Evolutionary conservation across 192 early-diverging fungal genomes (phyloP).

Genomic region (Linnemannia zychae): DNA sequence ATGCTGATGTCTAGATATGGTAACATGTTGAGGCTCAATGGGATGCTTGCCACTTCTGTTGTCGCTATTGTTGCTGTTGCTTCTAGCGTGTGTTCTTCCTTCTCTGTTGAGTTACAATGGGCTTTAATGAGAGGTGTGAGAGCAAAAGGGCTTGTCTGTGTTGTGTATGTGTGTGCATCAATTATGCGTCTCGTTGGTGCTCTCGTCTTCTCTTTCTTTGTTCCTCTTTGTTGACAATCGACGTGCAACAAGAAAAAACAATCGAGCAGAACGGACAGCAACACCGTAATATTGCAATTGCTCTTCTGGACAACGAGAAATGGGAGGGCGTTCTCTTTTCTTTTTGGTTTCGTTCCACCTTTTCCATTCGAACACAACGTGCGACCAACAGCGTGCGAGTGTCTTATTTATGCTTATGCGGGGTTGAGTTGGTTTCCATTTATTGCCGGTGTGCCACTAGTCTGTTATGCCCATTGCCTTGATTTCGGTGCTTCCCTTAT

Average conservation of each 20-base stretch:
- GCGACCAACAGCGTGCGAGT: not conserved
- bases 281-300: not conserved
- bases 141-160: not conserved
- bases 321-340: not conserved
- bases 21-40: not conserved
- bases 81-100: not conserved
- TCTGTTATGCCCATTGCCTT: not conserved
- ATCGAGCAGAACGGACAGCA: not conserved
- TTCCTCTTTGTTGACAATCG: slow-evolving; percentile 4
- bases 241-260: not conserved
- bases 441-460: not conserved
- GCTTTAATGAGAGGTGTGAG: not conserved
- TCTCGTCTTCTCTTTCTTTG: not conserved
- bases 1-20: not conserved
- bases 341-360: not conserved
- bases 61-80: not conserved
- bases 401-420: not conserved
- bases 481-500: not conserved
- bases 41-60: not conserved
- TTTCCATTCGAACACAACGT: not conserved
- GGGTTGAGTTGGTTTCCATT: not conserved
- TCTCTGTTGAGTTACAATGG: not conserved
- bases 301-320: not conserved
- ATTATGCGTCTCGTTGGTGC: not conserved
- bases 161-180: not conserved